Base-by-base conservation (phyloP, 352 stramenopile genomes). In the Pythium utonaiense region DNA sequence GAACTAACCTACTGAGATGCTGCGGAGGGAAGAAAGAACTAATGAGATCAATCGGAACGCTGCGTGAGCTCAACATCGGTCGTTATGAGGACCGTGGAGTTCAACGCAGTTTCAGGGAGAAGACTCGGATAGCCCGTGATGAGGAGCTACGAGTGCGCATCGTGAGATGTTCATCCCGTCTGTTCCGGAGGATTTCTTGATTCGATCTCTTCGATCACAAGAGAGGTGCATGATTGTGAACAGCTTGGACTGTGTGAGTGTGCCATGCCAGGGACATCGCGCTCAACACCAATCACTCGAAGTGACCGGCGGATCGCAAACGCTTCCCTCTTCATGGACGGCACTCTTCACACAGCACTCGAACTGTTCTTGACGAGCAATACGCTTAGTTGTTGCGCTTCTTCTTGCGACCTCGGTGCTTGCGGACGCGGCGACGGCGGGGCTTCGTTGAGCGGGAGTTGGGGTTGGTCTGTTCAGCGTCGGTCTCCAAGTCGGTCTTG, bases 321-420 rank as follows among this genome's bases (percentile, higher is more conserved):
- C 64, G n/a, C 51, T 71, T 67, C 64, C 64, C 57, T 48, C n/a
- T 1, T 55, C 24, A n/a, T 31, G 19, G n/a, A 16, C 24, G 14
- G 6, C 6, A 10, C 28, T 36, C 27, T 36, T 3, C 47, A 53
- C 27, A 19, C 27, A 16, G 17, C 7, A 27, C 30, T 14, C 6
- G 8, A 19, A 40, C 41, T 17, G 27, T 34, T n/a, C 3, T 48
- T 28, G 19, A 33, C 34, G 47, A 19, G 21, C 40, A 19, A 19
- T 47, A 19, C 40, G 14, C 14, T 48, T 68, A 68, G 61, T 54
- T 49, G 44, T 30, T 56, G 44, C 24, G 22, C 64, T 71, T 71
- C 53, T 70, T 70, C 64, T 71, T 71, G 57, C 64, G 64, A 27
- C 64, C 64, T 30, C 64, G 64, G 53, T 71, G 64, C 58, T 71